Evolutionary conservation across 2,329 filamentous ascomycete species (phyloP), one percentile per base, ranked within the genome.

Genomic region (Coniosporium tulheliwenetii): DNA sequence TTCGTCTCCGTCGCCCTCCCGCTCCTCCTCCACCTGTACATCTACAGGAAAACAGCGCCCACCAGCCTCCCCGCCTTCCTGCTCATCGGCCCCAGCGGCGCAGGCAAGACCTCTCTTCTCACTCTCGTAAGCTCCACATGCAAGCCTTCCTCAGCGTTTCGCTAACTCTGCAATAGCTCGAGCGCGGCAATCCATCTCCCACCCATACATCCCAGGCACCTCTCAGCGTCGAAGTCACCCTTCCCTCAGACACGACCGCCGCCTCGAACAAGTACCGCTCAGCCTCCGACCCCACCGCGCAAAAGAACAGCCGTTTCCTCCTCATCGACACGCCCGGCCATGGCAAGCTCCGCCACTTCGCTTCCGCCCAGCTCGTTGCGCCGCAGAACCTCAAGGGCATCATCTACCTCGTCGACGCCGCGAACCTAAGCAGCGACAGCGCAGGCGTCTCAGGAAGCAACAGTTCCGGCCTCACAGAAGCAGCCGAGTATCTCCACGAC

Each of bases 321-420:
- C 66, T 96, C 30, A 65, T 84, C 54, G 91, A 98, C 64, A 96
- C 89, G 1, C 91, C 91, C 0, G 91, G 91, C 33, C 91, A 98
- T 65, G 86, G 85, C 52, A 98, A 98, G 64, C 76, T 98, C 44
- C 84, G 91, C 45, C 73, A 77, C 51, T 68, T 76, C 48, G 77
- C 82, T 3, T 67, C 81, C 43, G 60, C 67, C 35, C 54, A 65
- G 10, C 63, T 77, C 43, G 59, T 61, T 14, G 57, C 67, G 39
- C 54, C 66, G 14, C 51, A 61, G 43, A 71, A 73, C 47, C 64
- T 89, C 38, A 73, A 73, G 34, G 87, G 81, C 13, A 67, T 96
- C 40, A 71, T 96, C 39, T 98, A 89, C 59, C 65, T 95, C 46
- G 75, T 94, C n/a, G 91, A 98, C 59, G 82, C 87, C 9, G 79